Evolutionary conservation across 768 basidiomycete species (phyloP).

Genomic region (Boletus tomentosulus): DNA sequence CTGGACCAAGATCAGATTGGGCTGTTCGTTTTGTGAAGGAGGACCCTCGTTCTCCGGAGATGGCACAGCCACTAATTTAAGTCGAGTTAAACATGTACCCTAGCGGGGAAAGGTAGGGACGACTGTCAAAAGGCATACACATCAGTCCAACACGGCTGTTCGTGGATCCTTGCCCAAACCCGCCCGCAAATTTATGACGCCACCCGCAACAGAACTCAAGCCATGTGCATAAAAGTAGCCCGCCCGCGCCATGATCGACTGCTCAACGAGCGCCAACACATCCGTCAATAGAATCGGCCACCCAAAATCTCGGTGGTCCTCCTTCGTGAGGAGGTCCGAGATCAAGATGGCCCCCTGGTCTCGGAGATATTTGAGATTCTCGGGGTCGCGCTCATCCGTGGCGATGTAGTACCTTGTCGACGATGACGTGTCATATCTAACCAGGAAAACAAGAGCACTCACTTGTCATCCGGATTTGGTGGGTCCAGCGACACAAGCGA

Average conservation of each 20-base stretch:
- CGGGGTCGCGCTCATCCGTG: constrained; percentile 40
- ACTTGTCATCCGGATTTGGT: too few species aligned
- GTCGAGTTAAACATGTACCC: too few species aligned
- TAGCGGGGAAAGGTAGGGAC: too few species aligned
- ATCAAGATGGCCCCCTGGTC: constrained; percentile 37
- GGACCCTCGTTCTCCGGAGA: too few species aligned
- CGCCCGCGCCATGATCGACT: constrained; percentile 9
- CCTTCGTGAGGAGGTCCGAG: constrained; percentile 37
- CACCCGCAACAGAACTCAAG: constrained; percentile 38
- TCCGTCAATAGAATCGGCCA: constrained; percentile 45
- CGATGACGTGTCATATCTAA: not conserved
- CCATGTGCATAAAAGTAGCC: constrained; percentile 42
- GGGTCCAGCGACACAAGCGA: too few species aligned
- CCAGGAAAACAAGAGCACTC: too few species aligned
- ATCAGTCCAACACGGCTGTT: constrained; percentile 35
- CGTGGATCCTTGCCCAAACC: constrained; percentile 18
- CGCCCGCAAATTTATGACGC: constrained; percentile 39
- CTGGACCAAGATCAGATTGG: too few species aligned
- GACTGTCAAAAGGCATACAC: too few species aligned
- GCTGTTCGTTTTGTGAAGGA: too few species aligned
- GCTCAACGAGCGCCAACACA: constrained; percentile 38
- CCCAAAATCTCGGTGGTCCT: constrained; percentile 36
- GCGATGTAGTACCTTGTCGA: constrained; percentile 32
- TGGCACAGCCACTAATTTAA: too few species aligned
- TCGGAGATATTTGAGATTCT: constrained; percentile 8